These are phyloP conservation scores for Beauveria sp. DNA, from an alignment of 2,329 filamentous ascomycete genomes.

Conservation along the genomic window DNA sequence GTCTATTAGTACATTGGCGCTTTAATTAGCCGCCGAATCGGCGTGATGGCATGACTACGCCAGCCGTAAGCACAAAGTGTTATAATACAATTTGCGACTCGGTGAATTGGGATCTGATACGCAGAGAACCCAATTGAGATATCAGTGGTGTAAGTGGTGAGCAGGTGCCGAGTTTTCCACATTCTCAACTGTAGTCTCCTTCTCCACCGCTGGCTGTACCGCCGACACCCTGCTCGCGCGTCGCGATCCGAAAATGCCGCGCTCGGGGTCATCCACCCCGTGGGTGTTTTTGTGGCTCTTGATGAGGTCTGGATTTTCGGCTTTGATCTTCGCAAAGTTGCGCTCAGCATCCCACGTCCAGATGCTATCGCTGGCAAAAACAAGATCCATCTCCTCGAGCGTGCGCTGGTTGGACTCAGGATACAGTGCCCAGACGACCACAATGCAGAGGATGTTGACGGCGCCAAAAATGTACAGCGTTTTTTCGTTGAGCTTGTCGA, in stretches of 20 bases:
- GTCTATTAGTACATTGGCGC: too few relatives aligned
- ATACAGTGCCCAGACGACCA: slow-evolving; percentile 66
- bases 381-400: slow-evolving; percentile 66
- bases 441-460: slow-evolving; percentile 57
- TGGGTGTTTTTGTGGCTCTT: slow-evolving; percentile 13
- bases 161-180: background rate
- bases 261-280: slow-evolving; percentile 16
- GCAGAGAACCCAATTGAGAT: too few relatives aligned
- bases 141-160: background rate
- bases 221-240: slow-evolving; percentile 2
- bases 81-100: too few relatives aligned
- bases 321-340: slow-evolving; percentile 55
- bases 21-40: too few relatives aligned
- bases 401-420: slow-evolving; percentile 69
- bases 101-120: too few relatives aligned
- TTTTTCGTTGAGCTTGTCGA: slow-evolving; percentile 57
- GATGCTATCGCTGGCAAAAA: slow-evolving; percentile 59
- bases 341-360: slow-evolving; percentile 67
- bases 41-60: too few relatives aligned
- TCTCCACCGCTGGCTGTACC: background rate
- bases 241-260: slow-evolving; percentile 11
- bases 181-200: background rate
- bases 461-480: slow-evolving; percentile 68
- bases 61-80: too few relatives aligned
- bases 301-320: slow-evolving; percentile 44